phyloP scores from a whole-genome alignment of 1,139 yeast genomes.

The Debaryomyces fabryi region DNA sequence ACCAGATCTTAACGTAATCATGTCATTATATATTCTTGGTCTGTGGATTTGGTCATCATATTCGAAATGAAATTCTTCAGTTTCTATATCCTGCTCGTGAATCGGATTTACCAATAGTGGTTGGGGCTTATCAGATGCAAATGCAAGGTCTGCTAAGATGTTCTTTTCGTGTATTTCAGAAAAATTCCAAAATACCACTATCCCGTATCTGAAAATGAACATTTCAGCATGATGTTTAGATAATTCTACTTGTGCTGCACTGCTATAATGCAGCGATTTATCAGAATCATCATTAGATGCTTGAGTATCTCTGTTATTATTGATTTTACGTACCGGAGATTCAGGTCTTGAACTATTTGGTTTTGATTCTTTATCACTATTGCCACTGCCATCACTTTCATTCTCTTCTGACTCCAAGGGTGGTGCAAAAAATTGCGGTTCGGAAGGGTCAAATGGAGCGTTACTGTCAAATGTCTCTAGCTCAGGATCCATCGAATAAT shows the following conservation, averaged over 20 bases:
- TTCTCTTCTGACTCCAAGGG: constrained; percentile 25
- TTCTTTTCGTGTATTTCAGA: constrained; percentile 92
- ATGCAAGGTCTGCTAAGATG: constrained; percentile 86
- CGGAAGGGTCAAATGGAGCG: constrained; percentile 49
- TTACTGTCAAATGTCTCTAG: constrained; percentile 38
- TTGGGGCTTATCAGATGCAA: constrained; percentile 55
- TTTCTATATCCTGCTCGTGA: constrained; percentile 88
- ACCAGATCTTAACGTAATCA: constrained; percentile 86
- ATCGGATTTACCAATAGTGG: constrained; percentile 72
- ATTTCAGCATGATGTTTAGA: constrained; percentile 83
- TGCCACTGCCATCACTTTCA: constrained; percentile 18
- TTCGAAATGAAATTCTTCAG: constrained; percentile 92
- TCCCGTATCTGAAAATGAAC: constrained; percentile 89
- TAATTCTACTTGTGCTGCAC: constrained; percentile 40
- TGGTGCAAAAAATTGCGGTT: constrained; percentile 55
- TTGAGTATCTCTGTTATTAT: neutral
- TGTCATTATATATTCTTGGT: constrained; percentile 91
- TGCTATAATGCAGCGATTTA: neutral
- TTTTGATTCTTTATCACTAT: constrained; percentile 13
- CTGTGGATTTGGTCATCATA: constrained; percentile 79
- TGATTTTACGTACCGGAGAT: constrained; percentile 10
- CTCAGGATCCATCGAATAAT: constrained; percentile 55
- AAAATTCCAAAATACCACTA: constrained; percentile 96
- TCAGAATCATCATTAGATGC: neutral
- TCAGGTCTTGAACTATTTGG: constrained; percentile 13